Evolutionary conservation across 1,284 basidiomycete genomes (phyloP), one percentile per base, ranked within the genome.

Genomic region (Phlebopus sp.): DNA sequence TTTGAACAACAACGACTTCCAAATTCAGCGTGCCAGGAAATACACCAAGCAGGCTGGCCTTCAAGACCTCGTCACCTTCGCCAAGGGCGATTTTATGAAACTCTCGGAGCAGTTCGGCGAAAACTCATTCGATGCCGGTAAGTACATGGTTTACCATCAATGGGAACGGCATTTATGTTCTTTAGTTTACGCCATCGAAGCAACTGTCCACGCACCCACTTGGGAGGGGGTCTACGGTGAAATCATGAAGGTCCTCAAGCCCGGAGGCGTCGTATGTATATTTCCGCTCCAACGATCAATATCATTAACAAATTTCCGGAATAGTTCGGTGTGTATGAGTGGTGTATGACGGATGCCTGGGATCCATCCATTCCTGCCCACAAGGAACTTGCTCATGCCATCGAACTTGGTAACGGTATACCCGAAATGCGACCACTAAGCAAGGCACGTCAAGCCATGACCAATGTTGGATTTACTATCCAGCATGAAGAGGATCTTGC

Each of bases 311-410:
- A n/a, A 31, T 4, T 3, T 18, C 44, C 38, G 10, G 5, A 9
- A 5, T 34, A 93, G 89, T 97, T 97, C 68, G 95, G 94, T 66
- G 87, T 97, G 37, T 98, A 98, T 72, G 96, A 98, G 68, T 99
- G 96, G 96, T 90, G 86, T 72, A 97, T 99, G 95, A 98, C 96
- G 40, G 95, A 98, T 68, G 69, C 70, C 9, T 99, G 92, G 90
- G 91, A 99, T 68, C 78, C 90, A 2, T 83, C 84, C 11, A 90
- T 81, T 69, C 89, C 94, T 14, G 71, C 82, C 54, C 96, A 99
- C 81, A 95, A 95, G 74, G 81, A 82, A 49, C 85, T 99, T 53
- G 90, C 92, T 15, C 94, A 97, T 74, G 84, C 79, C 47, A 86
- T 95, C 55, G 92, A 94, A 67, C 75, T 97, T 46, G 96, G 96